These are phyloP conservation scores for Colletotrichum phormii DNA, from an alignment of 2,329 filamentous ascomycete genomes.

Conservation along the genomic window DNA sequence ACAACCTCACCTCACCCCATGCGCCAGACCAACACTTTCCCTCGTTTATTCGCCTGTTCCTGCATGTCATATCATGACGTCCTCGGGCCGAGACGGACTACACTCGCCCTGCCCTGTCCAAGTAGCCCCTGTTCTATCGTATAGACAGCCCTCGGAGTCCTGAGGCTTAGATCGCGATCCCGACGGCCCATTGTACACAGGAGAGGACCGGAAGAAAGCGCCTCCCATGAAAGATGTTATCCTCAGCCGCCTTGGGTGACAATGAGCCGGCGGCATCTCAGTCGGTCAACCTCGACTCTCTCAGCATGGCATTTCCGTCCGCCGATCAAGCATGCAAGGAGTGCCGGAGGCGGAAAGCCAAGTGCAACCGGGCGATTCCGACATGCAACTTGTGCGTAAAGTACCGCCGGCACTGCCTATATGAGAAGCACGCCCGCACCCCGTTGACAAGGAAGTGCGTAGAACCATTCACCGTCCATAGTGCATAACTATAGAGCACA, in stretches of 20 bases:
- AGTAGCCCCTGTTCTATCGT: neutral
- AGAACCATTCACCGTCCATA: neutral
- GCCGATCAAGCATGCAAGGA: constrained; percentile 54
- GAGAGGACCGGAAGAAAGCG: too few species aligned
- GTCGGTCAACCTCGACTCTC: constrained; percentile 8
- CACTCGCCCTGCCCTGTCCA: neutral
- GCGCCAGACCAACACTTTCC: neutral
- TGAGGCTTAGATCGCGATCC: too few species aligned
- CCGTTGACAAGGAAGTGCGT: constrained; percentile 58
- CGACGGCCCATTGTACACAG: too few species aligned
- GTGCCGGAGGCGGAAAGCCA: constrained; percentile 53
- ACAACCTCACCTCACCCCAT: constrained; percentile 5
- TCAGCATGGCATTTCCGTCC: constrained; percentile 35
- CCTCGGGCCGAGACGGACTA: constrained; percentile 1
- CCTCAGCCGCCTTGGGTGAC: constrained; percentile 11
- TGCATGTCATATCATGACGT: constrained; percentile 11
- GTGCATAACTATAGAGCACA: too few species aligned
- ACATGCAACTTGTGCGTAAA: constrained; percentile 54
- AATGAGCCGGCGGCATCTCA: neutral
- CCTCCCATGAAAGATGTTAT: constrained; percentile 1
- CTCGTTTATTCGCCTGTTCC: neutral
- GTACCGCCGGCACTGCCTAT: constrained; percentile 58
- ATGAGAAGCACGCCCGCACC: constrained; percentile 60
- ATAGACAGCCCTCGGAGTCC: too few species aligned
- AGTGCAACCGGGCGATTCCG: constrained; percentile 51